Evolutionary conservation across 192 early-diverging fungal species (phyloP).

Genomic region (Coemansia sp.): DNA sequence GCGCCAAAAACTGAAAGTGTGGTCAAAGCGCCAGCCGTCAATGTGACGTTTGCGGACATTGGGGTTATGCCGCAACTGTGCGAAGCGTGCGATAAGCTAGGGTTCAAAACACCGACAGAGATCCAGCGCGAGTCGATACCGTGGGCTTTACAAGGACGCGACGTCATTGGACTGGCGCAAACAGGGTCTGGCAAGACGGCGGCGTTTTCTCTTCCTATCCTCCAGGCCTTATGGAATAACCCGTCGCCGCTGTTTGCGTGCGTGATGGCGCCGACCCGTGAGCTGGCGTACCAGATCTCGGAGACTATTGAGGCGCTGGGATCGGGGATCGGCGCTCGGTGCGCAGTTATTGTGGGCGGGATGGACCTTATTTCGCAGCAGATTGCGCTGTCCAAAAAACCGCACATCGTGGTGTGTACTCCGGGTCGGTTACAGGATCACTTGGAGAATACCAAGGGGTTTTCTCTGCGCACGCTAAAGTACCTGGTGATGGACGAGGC

Average conservation of each 20-base stretch:
- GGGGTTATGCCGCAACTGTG: constrained; percentile 86
- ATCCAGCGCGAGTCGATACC: constrained; percentile 92
- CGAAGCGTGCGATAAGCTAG: constrained; percentile 83
- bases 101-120: constrained; percentile 83
- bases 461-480: constrained; percentile 84
- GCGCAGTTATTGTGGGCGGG: constrained; percentile 88
- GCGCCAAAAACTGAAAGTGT: background rate
- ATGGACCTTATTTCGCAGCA: constrained; percentile 97
- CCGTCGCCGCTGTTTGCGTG: constrained; percentile 91
- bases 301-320: constrained; percentile 91
- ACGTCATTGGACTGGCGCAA: constrained; percentile 97
- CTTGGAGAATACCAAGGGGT: constrained; percentile 97
- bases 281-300: constrained; percentile 91
- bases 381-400: constrained; percentile 90
- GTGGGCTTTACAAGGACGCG: constrained; percentile 81
- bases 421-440: constrained; percentile 95
- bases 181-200: constrained; percentile 91
- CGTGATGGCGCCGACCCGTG: constrained; percentile 94
- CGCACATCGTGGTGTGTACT: constrained; percentile 92
- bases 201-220: constrained; percentile 80
- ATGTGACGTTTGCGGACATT: constrained; percentile 32
- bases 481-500: constrained; percentile 95
- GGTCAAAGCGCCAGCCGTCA: background rate
- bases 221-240: constrained; percentile 80
- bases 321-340: constrained; percentile 85